phyloP scores from a whole-genome alignment of 441 rosid genomes.

The Manihot esculenta region DNA sequence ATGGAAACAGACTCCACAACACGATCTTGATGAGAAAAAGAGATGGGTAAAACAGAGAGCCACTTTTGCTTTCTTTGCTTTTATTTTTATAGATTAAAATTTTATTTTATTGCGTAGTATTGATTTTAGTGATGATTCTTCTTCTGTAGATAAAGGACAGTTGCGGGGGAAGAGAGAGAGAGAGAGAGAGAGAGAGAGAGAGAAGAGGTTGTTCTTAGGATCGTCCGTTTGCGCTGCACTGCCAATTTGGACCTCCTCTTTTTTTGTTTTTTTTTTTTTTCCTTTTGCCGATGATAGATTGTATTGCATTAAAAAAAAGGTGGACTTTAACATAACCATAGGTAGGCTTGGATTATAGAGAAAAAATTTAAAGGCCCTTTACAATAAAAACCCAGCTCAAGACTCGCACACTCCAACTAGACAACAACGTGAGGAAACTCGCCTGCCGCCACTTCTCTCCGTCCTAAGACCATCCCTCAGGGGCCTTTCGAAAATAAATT shows the following conservation, averaged over 20 bases:
- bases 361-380: too few species aligned
- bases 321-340: too few species aligned
- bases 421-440: too few species aligned
- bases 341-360: too few species aligned
- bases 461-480: too few species aligned
- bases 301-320: too few species aligned
- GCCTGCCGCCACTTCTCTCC: too few species aligned
- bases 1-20: not conserved
- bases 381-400: too few species aligned
- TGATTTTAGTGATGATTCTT: constrained; percentile 22
- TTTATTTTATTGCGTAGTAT: not conserved
- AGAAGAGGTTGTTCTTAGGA: constrained; percentile 23
- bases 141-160: constrained; percentile 19
- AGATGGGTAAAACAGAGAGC: constrained; percentile 25
- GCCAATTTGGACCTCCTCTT: constrained; percentile 37
- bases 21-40: constrained; percentile 9
- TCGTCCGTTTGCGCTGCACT: constrained; percentile 38
- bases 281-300: too few species aligned
- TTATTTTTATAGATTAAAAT: not conserved
- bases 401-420: too few species aligned
- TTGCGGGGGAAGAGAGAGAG: constrained; percentile 9
- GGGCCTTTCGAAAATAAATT: too few species aligned
- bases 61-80: constrained; percentile 17
- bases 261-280: too few species aligned
- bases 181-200: constrained; percentile 15